Base-by-base conservation (phyloP, 352 stramenopile genomes). In the Phytopythium litorale region DNA sequence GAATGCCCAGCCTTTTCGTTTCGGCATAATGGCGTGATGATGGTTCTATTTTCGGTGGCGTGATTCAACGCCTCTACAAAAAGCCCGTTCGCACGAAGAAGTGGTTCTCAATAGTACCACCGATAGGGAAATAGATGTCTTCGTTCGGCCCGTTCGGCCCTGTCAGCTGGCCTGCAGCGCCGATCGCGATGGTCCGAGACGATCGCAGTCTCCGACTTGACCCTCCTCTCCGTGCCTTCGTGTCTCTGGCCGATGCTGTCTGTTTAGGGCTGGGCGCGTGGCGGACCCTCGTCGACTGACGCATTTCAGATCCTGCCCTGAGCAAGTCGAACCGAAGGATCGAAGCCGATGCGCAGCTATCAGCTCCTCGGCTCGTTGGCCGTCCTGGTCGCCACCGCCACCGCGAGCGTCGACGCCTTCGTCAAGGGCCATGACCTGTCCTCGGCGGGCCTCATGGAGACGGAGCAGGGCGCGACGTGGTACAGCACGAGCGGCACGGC, bases 381-480 rank as follows among this genome's bases (percentile, higher is more conserved):
- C 18, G 52, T 30, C 3, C 16, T 38, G 18, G 19, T 3, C 19
- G 52, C 52, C 21, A 7, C 35, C n/a, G n/a, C 52, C 33, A 23
- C 52, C 33, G 13, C 32, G 9, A 42, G 37, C 32, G 65, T 43
- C 6, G 19, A 56, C 9, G 68, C 58, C 18, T 53, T 76, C 50
- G 69, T 45, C 21, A 73, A 73, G 42, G 69, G 69, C 28, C 66
- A 76, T 45, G 69, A 73, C 33, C 50, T 76, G 23, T 76, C 69
- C 9, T 76, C 69, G 0, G 66, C 52, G 0, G 42, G 50, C 5
- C 45, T 68, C 42, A 73, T 76, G 69, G 66, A 76, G 48, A 73
- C 55, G 16, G 28, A 66, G 8, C 46, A 73, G n/a, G 63, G 63
- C 5, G 59, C 60, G 1, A 55, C 62, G 12, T 75, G 68, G 68